Percentiles rank a stretch among this genome's conserved stretches.
Conservation (phyloP, 1,139 yeast genomes). For the Saccharomyces hybrid region DNA sequence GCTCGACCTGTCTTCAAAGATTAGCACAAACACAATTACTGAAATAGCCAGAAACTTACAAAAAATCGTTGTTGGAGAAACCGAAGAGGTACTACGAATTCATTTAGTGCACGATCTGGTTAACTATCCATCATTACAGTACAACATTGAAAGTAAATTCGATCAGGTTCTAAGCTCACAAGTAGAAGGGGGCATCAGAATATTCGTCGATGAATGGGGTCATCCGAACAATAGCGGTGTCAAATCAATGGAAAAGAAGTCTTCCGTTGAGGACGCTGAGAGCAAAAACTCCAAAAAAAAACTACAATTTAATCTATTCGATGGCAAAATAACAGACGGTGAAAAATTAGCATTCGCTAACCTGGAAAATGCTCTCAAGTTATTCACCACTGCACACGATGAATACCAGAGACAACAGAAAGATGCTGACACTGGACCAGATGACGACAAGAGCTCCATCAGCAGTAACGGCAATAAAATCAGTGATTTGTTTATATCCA, state of each 20-base stretch:
- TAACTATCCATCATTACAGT: conserved; percentile 60
- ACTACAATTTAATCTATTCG: conserved; percentile 58
- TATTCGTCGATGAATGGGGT: conserved; percentile 43
- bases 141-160: conserved; percentile 60
- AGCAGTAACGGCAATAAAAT: conserved; percentile 47
- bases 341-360: conserved; percentile 84
- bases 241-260: background rate
- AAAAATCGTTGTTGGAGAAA: conserved; percentile 48
- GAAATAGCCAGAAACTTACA: conserved; percentile 29
- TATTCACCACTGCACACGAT: conserved; percentile 35
- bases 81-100: conserved; percentile 69
- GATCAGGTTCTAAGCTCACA: conserved; percentile 71
- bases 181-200: conserved; percentile 80
- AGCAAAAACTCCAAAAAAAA: conserved; percentile 26
- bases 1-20: conserved; percentile 35
- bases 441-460: conserved; percentile 29
- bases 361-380: conserved; percentile 62
- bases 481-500: conserved; percentile 63
- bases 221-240: conserved; percentile 24
- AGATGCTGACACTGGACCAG: conserved; percentile 17
- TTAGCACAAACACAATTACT: conserved; percentile 32
- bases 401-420: conserved; percentile 25
- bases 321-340: conserved; percentile 77
- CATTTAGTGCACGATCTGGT: conserved; percentile 79
- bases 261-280: conserved; percentile 19